Evolutionary conservation across 441 rosid species (phyloP).

Genomic region (Populus hybrid): DNA sequence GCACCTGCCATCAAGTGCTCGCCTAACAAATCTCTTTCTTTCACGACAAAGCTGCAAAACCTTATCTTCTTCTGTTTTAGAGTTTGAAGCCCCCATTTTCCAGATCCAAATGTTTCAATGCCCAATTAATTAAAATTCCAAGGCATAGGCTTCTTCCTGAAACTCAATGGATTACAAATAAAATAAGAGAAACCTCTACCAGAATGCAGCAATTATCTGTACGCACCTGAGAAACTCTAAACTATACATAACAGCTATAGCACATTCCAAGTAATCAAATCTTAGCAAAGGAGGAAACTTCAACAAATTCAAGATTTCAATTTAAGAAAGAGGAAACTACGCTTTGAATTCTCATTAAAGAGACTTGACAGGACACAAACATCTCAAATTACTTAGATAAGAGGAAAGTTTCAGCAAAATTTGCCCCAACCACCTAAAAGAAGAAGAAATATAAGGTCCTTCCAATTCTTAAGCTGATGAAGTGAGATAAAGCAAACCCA

Average conservation of each 20-base stretch:
- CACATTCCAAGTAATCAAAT: background rate
- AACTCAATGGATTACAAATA: slow-evolving; percentile 12
- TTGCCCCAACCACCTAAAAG: background rate
- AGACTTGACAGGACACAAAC: background rate
- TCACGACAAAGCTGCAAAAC: slow-evolving; percentile 86
- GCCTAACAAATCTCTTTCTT: slow-evolving; percentile 77
- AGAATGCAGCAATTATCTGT: background rate
- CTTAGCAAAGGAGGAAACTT: background rate
- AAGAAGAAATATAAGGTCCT: background rate
- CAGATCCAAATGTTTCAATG: slow-evolving; percentile 7
- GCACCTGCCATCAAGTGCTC: slow-evolving; percentile 95
- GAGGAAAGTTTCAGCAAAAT: background rate
- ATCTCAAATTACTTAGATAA: background rate
- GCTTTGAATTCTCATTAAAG: background rate
- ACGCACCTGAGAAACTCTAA: background rate
- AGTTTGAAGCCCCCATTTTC: slow-evolving; percentile 69
- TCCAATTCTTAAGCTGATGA: background rate
- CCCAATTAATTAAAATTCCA: slow-evolving; percentile 15
- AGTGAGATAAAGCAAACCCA: slow-evolving; percentile 4
- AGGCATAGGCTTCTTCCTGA: slow-evolving; percentile 27
- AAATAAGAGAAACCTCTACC: background rate
- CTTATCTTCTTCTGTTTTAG: slow-evolving; percentile 81
- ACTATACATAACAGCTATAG: background rate
- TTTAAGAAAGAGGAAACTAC: background rate
- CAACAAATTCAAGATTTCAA: background rate